phyloP scores from a whole-genome alignment of 1,139 yeast genomes.

The Meyerozyma sp. region DNA sequence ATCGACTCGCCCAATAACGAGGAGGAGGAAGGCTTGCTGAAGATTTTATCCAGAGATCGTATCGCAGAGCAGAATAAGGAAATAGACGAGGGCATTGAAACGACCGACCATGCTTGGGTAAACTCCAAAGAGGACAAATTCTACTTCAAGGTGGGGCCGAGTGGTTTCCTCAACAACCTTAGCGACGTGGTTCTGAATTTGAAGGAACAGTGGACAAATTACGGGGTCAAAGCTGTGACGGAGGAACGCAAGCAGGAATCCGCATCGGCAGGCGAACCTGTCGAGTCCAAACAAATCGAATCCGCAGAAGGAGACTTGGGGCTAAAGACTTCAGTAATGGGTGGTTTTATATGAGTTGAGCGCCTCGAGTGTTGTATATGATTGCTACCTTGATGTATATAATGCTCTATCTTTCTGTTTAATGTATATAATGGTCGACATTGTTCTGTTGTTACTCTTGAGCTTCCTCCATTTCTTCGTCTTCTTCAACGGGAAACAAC shows the following conservation, averaged over 20 bases:
- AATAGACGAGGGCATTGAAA: constrained; percentile 19
- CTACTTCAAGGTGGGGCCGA: constrained; percentile 63
- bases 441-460: constrained; percentile 15
- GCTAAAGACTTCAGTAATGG: constrained; percentile 18
- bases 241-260: constrained; percentile 2
- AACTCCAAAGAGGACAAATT: constrained; percentile 45
- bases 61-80: constrained; percentile 29
- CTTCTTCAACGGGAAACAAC: constrained; percentile 42
- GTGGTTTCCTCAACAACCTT: constrained; percentile 61
- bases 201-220: constrained; percentile 33
- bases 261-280: neutral
- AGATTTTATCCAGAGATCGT: constrained; percentile 32
- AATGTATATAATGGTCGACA: neutral
- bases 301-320: constrained; percentile 11
- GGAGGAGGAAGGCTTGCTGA: constrained; percentile 23
- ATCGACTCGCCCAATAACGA: neutral
- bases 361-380: no score
- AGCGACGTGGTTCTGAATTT: constrained; percentile 45
- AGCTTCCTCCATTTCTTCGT: constrained; percentile 29
- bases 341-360: constrained; percentile 12
- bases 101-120: constrained; percentile 42
- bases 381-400: no score
- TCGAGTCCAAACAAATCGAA: constrained; percentile 1
- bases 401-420: constrained; percentile 2
- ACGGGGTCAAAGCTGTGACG: constrained; percentile 7